Base-by-base conservation (phyloP, 1,284 basidiomycete genomes). In the Coniferiporia sulphurascens region DNA sequence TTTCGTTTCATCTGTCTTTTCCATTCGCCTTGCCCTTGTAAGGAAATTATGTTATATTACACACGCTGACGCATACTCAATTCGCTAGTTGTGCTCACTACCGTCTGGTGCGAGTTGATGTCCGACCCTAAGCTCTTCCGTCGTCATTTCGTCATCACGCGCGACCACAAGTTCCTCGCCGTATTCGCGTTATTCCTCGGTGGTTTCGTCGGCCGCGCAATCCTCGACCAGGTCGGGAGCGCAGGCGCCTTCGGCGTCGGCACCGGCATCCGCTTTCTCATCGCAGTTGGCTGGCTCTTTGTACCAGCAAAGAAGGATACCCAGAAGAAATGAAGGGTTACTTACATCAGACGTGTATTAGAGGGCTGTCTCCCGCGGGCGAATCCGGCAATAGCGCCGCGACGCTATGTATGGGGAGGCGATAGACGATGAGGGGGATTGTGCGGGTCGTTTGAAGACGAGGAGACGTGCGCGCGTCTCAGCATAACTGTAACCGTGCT, bases 81-180 rank as follows among this genome's bases (percentile, higher is more conserved):
- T 27, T 27, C 48, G 12, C 34, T 63, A 83, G 84, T 86, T 58
- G 83, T 85, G 51, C 76, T 91, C 19, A 92, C 89, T 5, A 91
- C 90, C 7, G 84, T 91, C 19, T 94, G 91, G 91, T 89, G 91
- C 59, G 90, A 94, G 71, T 82, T 94, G 56, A 80, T 90, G 76
- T 85, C 85, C 53, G 90, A 93, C 69, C 90, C 91, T 0, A 74
- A 82, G 49, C 78, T 94, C 8, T 88, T 86, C 76, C 73, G 83
- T 48, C 76, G 77, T 45, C 71, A 77, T 38, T 73, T 77, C 58
- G 78, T 88, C 61, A 73, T 73, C 34, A 78, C 85, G 1, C 84
- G 91, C 41, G 91, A 94, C 69, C 85, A 91, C 71, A 85, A 87
- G 65, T 66, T 86, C 54, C 75, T 89, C 63, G 91, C 85, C 0